Conservation (phyloP, 179 eudicot species). For the Spergularia azorica region DNA sequence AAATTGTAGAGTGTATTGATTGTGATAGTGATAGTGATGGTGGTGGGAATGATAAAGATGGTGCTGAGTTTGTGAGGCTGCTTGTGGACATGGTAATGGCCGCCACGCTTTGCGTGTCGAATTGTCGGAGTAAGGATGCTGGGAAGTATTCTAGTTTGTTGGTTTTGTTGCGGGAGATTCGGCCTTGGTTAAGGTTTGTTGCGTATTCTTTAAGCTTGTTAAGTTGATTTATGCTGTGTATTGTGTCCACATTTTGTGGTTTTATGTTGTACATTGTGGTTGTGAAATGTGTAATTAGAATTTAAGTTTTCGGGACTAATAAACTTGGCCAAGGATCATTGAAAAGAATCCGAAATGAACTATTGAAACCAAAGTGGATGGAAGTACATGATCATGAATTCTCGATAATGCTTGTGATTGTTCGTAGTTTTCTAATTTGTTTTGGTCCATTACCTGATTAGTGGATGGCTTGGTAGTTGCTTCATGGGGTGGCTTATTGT, state of each 20-base stretch:
- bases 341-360: not conserved
- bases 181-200: constrained; percentile 68
- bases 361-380: too few species aligned
- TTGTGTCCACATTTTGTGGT: too few species aligned
- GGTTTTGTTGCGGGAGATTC: constrained; percentile 49
- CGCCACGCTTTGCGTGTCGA: constrained; percentile 47
- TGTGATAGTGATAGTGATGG: constrained; percentile 9
- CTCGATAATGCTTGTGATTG: not conserved
- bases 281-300: not conserved
- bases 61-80: constrained; percentile 42
- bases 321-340: not conserved
- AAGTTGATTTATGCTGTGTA: not conserved
- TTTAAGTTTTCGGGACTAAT: not conserved
- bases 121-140: constrained; percentile 46
- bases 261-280: not conserved
- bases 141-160: constrained; percentile 46
- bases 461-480: not conserved
- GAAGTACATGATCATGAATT: not conserved
- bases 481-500: not conserved
- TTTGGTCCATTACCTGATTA: not conserved
- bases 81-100: constrained; percentile 52
- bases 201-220: not conserved
- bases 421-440: not conserved
- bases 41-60: constrained; percentile 23
- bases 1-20: constrained; percentile 20